Percentiles rank a stretch among this genome's conserved stretches.
These are phyloP conservation scores for Butyriboletus loyo DNA, from an alignment of 768 basidiomycete genomes.

Conservation along the genomic window DNA sequence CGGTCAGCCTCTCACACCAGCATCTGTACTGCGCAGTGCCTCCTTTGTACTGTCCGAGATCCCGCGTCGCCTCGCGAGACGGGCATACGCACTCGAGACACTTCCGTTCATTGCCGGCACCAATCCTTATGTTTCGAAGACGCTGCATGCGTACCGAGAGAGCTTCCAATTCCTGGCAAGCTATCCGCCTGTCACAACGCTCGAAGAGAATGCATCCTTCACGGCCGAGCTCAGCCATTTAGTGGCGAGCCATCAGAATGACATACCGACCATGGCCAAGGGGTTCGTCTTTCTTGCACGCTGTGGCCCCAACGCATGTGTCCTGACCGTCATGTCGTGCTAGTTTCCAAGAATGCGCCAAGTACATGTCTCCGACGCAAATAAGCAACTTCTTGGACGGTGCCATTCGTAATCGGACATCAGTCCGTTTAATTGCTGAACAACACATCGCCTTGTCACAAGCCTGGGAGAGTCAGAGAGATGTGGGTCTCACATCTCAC, in stretches of 20 bases:
- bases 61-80: conserved; percentile 70
- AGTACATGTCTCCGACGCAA: conserved; percentile 79
- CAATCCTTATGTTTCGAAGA: conserved; percentile 79
- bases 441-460: conserved; percentile 86
- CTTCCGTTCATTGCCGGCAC: conserved; percentile 88
- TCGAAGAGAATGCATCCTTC: conserved; percentile 70
- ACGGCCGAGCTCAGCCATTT: conserved; percentile 64
- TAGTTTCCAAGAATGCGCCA: conserved; percentile 83
- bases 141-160: conserved; percentile 62
- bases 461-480: conserved; percentile 46
- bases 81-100: conserved; percentile 69
- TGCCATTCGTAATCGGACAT: conserved; percentile 83
- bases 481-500: conserved; percentile 35
- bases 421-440: conserved; percentile 84
- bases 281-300: conserved; percentile 48
- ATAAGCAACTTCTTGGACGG: conserved; percentile 79
- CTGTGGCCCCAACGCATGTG: background rate
- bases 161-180: conserved; percentile 70
- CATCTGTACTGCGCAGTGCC: conserved; percentile 73
- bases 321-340: background rate
- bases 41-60: conserved; percentile 72
- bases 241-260: conserved; percentile 77
- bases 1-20: conserved; percentile 66
- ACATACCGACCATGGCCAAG: conserved; percentile 88
- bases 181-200: conserved; percentile 59